Conservation (phyloP, 169 alveolate genomes). For the Sarcocystis neurona region DNA sequence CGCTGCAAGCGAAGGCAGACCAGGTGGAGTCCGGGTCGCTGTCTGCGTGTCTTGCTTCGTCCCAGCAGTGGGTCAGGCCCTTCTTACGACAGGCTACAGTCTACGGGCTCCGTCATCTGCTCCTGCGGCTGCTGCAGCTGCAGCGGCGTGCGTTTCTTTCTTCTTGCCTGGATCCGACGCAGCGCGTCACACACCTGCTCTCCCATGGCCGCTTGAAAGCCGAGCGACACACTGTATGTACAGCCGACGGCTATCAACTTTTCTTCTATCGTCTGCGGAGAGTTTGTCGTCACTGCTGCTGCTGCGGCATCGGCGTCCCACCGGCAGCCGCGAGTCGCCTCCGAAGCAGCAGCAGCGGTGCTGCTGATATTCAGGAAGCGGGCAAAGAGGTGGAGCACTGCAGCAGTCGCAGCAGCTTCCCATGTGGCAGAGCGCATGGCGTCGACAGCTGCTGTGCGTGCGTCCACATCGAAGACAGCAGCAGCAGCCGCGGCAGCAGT, state of each 20-base stretch:
- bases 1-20: no score
- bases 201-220: constrained; percentile 33
- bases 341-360: no score
- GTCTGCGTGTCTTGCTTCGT: neutral
- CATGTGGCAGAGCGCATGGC: neutral
- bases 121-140: constrained; percentile 53
- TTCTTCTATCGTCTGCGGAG: constrained; percentile 44
- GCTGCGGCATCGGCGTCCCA: neutral
- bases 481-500: no score
- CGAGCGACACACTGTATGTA: constrained; percentile 51
- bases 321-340: no score
- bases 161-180: constrained; percentile 49
- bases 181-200: constrained; percentile 45
- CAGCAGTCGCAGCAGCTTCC: neutral
- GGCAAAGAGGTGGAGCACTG: neutral
- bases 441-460: neutral
- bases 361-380: no score
- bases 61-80: neutral
- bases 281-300: constrained; percentile 53
- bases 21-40: neutral
- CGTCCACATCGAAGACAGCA: no score
- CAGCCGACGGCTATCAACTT: constrained; percentile 57
- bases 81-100: neutral
- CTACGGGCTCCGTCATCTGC: constrained; percentile 1
- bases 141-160: constrained; percentile 32